Evolutionary conservation across 2,329 filamentous ascomycete species (phyloP).

Genomic region (Colletotrichum sp.): DNA sequence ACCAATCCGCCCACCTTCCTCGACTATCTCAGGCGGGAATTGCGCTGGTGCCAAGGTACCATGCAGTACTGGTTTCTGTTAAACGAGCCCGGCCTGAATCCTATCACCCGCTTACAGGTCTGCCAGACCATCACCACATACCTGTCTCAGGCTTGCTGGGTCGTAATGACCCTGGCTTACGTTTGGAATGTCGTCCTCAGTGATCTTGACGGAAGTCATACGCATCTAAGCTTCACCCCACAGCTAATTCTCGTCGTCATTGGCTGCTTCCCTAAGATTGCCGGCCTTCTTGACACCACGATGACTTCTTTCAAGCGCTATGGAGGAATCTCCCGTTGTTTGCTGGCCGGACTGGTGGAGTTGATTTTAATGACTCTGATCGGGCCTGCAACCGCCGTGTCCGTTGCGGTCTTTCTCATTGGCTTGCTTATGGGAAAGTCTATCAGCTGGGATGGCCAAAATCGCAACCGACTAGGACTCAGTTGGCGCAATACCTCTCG

Average conservation of each 20-base stretch:
- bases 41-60: neutral
- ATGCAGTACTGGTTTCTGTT: neutral
- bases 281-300: neutral
- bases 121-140: neutral
- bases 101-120: neutral
- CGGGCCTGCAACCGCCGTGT: neutral
- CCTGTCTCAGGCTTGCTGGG: neutral
- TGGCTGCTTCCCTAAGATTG: neutral
- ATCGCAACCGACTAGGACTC: neutral
- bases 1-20: neutral
- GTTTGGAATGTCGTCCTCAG: fast-evolving
- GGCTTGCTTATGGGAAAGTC: neutral
- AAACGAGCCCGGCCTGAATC: neutral
- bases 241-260: neutral
- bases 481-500: neutral
- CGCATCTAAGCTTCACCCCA: neutral
- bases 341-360: neutral
- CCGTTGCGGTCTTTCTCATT: neutral
- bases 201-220: neutral
- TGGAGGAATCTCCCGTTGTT: neutral
- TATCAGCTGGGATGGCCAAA: neutral
- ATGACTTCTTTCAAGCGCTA: neutral
- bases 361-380: neutral
- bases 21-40: neutral
- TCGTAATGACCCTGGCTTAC: neutral